These are phyloP conservation scores for Sorghum bicolor DNA, from an alignment of 176 grass and related monocot species.

Conservation along the genomic window DNA sequence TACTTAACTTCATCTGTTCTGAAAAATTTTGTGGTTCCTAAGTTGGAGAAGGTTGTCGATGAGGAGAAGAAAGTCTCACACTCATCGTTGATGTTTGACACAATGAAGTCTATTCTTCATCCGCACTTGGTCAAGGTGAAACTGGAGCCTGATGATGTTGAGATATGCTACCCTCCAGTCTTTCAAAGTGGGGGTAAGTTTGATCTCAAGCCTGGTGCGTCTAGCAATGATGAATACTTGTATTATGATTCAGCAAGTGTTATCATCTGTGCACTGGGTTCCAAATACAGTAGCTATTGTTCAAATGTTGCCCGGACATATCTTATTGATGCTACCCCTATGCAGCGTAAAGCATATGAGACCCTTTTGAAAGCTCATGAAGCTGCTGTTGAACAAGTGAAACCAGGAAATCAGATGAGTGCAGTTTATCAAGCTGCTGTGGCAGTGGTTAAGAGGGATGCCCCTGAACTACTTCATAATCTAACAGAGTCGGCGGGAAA, in stretches of 20 bases:
- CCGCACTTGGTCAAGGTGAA: constrained; percentile 81
- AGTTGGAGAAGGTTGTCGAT: constrained; percentile 73
- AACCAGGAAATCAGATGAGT: constrained; percentile 61
- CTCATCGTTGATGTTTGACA: constrained; percentile 76
- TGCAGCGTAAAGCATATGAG: constrained; percentile 74
- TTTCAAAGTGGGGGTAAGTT: constrained; percentile 95
- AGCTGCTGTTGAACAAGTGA: constrained; percentile 54
- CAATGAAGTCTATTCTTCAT: constrained; percentile 75
- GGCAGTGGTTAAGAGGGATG: constrained; percentile 60
- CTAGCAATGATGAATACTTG: constrained; percentile 79
- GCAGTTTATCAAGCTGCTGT: constrained; percentile 58
- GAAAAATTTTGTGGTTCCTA: constrained; percentile 90
- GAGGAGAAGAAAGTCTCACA: constrained; percentile 83
- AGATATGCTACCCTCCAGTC: constrained; percentile 92
- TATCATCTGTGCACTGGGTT: constrained; percentile 84
- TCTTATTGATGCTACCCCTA: constrained; percentile 67
- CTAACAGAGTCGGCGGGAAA: constrained; percentile 80
- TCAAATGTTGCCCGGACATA: constrained; percentile 86
- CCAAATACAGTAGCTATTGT: constrained; percentile 84
- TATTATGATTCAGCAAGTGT: constrained; percentile 87
- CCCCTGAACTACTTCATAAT: constrained; percentile 65
- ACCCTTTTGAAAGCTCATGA: constrained; percentile 90
- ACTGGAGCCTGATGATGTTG: constrained; percentile 81
- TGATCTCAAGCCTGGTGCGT: constrained; percentile 77
- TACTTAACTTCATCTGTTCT: constrained; percentile 77